Conservation (phyloP, 169 alveolate genomes). For the Cryptosporidium parvum region DNA sequence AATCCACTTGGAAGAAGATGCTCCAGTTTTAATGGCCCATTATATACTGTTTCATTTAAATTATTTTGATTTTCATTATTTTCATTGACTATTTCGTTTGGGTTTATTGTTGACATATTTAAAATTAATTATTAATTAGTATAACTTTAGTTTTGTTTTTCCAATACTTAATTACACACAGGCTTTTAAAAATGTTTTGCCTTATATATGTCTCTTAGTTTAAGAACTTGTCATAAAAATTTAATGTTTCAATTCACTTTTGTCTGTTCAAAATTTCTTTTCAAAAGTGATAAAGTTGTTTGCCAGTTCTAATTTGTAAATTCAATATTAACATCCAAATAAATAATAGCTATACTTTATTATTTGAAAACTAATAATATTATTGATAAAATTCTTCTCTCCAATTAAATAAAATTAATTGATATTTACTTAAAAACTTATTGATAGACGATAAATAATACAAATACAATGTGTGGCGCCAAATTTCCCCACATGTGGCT, state of each 20-base stretch:
- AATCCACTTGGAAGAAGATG: constrained; percentile 87
- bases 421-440: too few relatives aligned
- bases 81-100: constrained; percentile 24
- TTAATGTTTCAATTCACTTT: neutral
- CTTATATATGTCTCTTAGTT: neutral
- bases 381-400: neutral
- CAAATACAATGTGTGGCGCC: constrained; percentile 36
- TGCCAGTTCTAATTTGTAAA: neutral
- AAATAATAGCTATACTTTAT: neutral
- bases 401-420: too few relatives aligned
- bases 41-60: constrained; percentile 19
- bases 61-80: constrained; percentile 48
- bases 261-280: neutral
- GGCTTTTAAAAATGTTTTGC: neutral
- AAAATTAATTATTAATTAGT: neutral
- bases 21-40: constrained; percentile 85
- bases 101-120: constrained; percentile 40
- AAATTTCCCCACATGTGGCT: constrained; percentile 47
- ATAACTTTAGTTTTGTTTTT: neutral
- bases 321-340: neutral
- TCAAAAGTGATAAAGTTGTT: neutral
- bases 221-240: neutral
- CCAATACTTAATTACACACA: neutral
- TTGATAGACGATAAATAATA: neutral
- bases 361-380: neutral